phyloP scores from a whole-genome alignment of 2,329 filamentous ascomycete genomes.

The Arthroderma uncinatum region DNA sequence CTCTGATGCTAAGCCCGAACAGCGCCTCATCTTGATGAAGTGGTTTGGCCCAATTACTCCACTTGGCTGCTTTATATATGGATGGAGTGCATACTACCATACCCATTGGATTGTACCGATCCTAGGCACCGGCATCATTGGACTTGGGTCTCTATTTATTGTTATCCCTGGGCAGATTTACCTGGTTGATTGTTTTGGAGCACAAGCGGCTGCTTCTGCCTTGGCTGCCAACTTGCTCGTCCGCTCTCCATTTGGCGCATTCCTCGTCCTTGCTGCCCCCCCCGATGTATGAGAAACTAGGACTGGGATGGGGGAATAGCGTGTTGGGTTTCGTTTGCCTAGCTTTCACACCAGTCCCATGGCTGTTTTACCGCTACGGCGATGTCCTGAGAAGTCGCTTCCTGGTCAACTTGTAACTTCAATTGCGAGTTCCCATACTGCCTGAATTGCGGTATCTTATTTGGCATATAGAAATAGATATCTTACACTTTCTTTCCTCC shows the following conservation, averaged over 20 bases:
- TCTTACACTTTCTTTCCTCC: too few species aligned
- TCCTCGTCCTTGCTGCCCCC: slow-evolving; percentile 42
- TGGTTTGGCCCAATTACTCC: slow-evolving; percentile 6
- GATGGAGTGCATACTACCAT: slow-evolving; percentile 23
- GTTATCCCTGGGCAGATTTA: not conserved
- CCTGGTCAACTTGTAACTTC: too few species aligned
- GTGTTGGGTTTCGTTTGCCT: slow-evolving; percentile 46
- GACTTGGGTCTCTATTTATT: slow-evolving; percentile 8
- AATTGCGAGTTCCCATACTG: too few species aligned
- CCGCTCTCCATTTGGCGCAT: slow-evolving; percentile 42
- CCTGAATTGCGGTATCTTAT: too few species aligned
- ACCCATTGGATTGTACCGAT: slow-evolving; percentile 21
- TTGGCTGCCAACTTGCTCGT: slow-evolving; percentile 40
- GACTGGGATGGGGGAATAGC: slow-evolving; percentile 49
- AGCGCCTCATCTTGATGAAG: not conserved
- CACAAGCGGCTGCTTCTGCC: slow-evolving; percentile 27
- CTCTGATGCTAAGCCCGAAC: not conserved
- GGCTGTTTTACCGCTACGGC: slow-evolving; percentile 32
- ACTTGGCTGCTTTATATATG: slow-evolving; percentile 15
- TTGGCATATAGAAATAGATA: too few species aligned
- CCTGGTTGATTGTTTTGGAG: slow-evolving; percentile 44
- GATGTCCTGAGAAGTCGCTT: slow-evolving; percentile 28
- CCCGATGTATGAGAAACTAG: slow-evolving; percentile 49
- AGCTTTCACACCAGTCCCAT: slow-evolving; percentile 34
- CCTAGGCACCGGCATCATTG: slow-evolving; percentile 40